Evolutionary conservation across 2,329 filamentous ascomycete species (phyloP).

Genomic region (Aspergillus transmontanensis): DNA sequence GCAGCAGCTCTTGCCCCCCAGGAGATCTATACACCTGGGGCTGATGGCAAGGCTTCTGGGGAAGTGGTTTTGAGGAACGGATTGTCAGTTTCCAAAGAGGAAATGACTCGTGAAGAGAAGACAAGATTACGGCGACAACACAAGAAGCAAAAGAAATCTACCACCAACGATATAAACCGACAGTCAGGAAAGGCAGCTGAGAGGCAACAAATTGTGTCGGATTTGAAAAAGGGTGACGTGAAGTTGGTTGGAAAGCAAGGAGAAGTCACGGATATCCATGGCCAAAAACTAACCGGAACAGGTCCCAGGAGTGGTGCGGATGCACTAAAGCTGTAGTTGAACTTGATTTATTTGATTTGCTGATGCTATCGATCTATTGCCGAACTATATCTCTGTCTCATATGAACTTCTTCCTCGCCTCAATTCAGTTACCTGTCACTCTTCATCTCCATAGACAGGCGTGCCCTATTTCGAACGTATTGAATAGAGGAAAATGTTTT

Average conservation of each 20-base stretch:
- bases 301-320: constrained; percentile 30
- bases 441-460: background rate
- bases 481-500: constrained; percentile 43
- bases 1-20: constrained; percentile 83
- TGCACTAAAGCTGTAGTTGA: constrained; percentile 38
- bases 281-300: constrained; percentile 63
- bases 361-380: background rate
- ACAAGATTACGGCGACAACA: constrained; percentile 72
- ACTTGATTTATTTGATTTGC: background rate
- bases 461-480: constrained; percentile 32
- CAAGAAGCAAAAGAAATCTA: constrained; percentile 76
- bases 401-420: background rate
- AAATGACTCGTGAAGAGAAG: constrained; percentile 88
- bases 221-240: constrained; percentile 81
- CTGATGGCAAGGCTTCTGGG: constrained; percentile 61
- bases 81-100: constrained; percentile 75
- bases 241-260: constrained; percentile 91
- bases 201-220: constrained; percentile 61
- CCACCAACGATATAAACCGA: constrained; percentile 51
- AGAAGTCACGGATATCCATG: constrained; percentile 79
- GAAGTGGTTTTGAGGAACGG: constrained; percentile 80
- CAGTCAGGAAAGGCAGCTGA: constrained; percentile 48
- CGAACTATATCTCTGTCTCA: background rate
- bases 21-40: constrained; percentile 85
- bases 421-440: background rate